Percentiles rank a stretch among this genome's conserved stretches.
phyloP scores from a whole-genome alignment of 1,139 yeast species.

The Zygosaccharomyces sapae region DNA sequence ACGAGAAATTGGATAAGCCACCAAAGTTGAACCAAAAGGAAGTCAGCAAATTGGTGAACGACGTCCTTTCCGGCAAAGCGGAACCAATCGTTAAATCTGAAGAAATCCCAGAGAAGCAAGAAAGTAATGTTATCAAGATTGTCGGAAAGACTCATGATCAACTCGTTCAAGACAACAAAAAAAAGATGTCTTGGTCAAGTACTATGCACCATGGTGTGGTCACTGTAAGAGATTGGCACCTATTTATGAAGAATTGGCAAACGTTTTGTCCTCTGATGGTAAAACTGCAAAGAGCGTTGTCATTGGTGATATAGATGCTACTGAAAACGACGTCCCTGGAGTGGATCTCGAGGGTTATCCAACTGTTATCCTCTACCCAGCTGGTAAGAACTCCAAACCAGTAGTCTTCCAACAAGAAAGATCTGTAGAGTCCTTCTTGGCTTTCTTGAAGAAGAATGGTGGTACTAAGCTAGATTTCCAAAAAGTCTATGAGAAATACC shows the following conservation, averaged over 20 bases:
- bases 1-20: constrained; percentile 23
- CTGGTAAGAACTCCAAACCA: constrained; percentile 74
- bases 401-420: constrained; percentile 67
- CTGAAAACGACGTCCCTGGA: constrained; percentile 73
- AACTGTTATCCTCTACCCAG: constrained; percentile 87
- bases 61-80: constrained; percentile 60
- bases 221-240: constrained; percentile 97
- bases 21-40: constrained; percentile 40
- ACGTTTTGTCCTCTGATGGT: constrained; percentile 49
- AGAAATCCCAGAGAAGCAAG: constrained; percentile 76
- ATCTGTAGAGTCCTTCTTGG: constrained; percentile 65
- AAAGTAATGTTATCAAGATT: constrained; percentile 66
- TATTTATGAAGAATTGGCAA: constrained; percentile 81
- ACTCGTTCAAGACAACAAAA: constrained; percentile 56
- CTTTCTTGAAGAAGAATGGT: constrained; percentile 66
- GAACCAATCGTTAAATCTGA: constrained; percentile 80
- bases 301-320: constrained; percentile 85
- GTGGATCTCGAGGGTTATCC: constrained; percentile 88
- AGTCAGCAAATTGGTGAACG: constrained; percentile 58
- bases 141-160: constrained; percentile 83
- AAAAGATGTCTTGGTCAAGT: constrained; percentile 91
- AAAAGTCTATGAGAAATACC: constrained; percentile 39
- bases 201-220: constrained; percentile 99
- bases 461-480: constrained; percentile 53
- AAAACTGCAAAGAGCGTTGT: constrained; percentile 51